A percentile compares a stretch with the other conserved stretches of the same genome.
Evolutionary conservation across 148 eudicot species (phyloP).

Genomic region (Chenopodium formosanum): DNA sequence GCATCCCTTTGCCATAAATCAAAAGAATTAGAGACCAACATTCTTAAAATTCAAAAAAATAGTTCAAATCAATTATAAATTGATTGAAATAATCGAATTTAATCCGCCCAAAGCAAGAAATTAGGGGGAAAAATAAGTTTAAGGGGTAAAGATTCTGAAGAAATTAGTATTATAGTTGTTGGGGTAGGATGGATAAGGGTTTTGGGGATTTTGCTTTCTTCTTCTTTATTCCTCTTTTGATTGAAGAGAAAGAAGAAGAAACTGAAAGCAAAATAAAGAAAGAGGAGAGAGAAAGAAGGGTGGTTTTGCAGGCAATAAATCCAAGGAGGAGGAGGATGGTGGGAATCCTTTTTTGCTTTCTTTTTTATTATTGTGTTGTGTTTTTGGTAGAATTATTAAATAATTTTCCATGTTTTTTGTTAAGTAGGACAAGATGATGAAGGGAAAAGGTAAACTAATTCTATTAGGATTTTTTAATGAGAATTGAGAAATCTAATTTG

Average conservation of each 20-base stretch:
- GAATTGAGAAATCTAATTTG: not conserved
- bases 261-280: slow-evolving; percentile 3
- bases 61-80: not conserved
- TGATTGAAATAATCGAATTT: not conserved
- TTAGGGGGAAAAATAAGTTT: not conserved
- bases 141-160: not conserved
- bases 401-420: not conserved
- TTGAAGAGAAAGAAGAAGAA: slow-evolving; percentile 23
- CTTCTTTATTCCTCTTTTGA: slow-evolving; percentile 5
- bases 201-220: slow-evolving; percentile 1
- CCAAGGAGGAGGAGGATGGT: not conserved
- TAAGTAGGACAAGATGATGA: no score
- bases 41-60: slow-evolving; percentile 10
- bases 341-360: slow-evolving; percentile 6
- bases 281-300: not conserved
- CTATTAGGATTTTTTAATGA: no score
- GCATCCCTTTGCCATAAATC: slow-evolving; percentile 93
- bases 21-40: slow-evolving; percentile 90
- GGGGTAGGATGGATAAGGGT: slow-evolving; percentile 6
- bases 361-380: not conserved
- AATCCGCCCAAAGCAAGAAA: slow-evolving; percentile 9
- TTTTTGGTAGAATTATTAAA: not conserved
- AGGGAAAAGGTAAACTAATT: no score
- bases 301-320: slow-evolving; percentile 10
- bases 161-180: no score